These are phyloP conservation scores for Talaromyces sp. DNA, from an alignment of 2,329 filamentous ascomycete species.

Conservation along the genomic window DNA sequence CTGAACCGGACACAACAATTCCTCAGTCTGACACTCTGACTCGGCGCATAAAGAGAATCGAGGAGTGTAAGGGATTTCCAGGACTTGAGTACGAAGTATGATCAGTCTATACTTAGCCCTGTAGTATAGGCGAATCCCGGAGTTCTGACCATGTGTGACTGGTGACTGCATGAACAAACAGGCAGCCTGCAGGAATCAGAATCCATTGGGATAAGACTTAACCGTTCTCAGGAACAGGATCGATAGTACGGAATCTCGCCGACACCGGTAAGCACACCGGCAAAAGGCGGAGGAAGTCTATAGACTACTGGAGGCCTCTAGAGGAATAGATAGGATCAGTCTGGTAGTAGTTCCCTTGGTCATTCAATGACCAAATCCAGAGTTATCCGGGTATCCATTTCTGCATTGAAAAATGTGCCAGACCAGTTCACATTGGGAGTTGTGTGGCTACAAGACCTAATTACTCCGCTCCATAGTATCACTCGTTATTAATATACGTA, in stretches of 20 bases:
- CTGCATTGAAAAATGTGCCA: constrained; percentile 1
- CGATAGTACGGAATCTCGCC: background rate
- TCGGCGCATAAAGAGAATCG: background rate
- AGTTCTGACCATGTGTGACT: background rate
- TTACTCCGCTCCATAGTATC: background rate
- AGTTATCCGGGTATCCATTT: background rate
- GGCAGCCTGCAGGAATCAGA: background rate
- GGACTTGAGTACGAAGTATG: background rate
- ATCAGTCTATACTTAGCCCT: background rate
- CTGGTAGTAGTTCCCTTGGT: background rate
- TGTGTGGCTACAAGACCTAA: background rate
- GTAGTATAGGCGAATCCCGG: background rate
- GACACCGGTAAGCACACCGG: background rate
- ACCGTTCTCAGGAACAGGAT: background rate
- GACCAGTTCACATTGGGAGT: background rate
- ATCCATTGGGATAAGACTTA: background rate
- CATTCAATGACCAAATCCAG: background rate
- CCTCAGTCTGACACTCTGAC: background rate
- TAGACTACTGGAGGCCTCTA: background rate
- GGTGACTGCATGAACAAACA: background rate
- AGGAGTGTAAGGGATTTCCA: background rate
- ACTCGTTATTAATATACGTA: background rate
- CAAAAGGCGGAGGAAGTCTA: background rate
- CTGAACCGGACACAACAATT: background rate
- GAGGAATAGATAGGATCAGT: background rate